Base-by-base conservation (phyloP, 1,284 basidiomycete species). In the Boletellus deceptivus region DNA sequence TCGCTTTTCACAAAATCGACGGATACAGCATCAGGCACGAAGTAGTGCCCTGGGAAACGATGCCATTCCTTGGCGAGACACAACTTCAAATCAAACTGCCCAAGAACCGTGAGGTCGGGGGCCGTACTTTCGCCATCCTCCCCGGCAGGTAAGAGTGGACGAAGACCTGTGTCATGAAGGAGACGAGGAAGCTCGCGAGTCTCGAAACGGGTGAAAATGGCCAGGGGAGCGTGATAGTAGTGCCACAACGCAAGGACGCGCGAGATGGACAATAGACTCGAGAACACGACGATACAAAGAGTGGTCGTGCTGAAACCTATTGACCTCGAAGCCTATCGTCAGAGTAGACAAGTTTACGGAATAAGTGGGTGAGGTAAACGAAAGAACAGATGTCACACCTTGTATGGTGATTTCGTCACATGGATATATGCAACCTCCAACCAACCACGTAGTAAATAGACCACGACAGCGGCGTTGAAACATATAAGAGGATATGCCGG, bases 61-160 rank as follows among this genome's bases (percentile, higher is more conserved):
- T 98, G 78, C 97, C 97, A 99, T 70, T 99, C 96, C 65, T 95
- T 92, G 31, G 88, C 93, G 49, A 91, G 79, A 72, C 97, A 99
- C 2, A 99, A 67, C n/a, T 77, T 83, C 50, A 96, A 69, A 50
- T 84, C 81, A 58, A 94, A 82, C n/a, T 81, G 73, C 49, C 76
- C 75, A 58, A 97, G 74, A 1, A 82, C 82, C 1, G 82, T 70
- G 35, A 91, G 75, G 64, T 95, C 88, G 56, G 92, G 79, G 52
- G 78, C 78, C 18, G 79, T 79, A 16, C 69, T 68, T 38, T 87
- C 79, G 8, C 80, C 76, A 45, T 81, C 76, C 42, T 64, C 58
- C 11, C 67, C 63, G 14, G 70, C 60, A 1, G 74, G 75, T 29
- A 75, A 74, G 14, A 72, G 64, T 2, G 79, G 77, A 25, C 86